These are phyloP conservation scores for Trichaptum fuscoviolaceum DNA, from an alignment of 768 basidiomycete species.

Conservation along the genomic window DNA sequence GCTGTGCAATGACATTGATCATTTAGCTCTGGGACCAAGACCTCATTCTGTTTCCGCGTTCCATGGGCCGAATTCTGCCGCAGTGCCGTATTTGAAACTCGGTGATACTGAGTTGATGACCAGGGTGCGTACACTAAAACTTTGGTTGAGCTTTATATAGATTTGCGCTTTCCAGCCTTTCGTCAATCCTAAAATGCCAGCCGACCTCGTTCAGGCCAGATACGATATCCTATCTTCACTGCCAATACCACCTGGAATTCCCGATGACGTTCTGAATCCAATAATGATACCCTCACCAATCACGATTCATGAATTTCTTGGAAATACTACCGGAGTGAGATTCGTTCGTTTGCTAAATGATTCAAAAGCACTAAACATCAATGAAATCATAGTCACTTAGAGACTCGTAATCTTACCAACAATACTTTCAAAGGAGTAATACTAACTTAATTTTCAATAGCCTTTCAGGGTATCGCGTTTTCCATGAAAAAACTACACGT, in stretches of 20 bases:
- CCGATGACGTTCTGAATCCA: constrained; percentile 62
- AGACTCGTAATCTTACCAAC: constrained; percentile 43
- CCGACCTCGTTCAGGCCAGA: constrained; percentile 47
- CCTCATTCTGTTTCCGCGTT: not conserved
- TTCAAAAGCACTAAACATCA: constrained; percentile 8
- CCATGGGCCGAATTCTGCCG: not conserved
- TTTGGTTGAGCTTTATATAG: not conserved
- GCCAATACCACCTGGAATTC: constrained; percentile 58
- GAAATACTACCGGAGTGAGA: constrained; percentile 52
- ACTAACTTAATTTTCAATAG: constrained; percentile 29
- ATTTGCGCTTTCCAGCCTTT: not conserved
- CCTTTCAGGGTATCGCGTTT: constrained; percentile 58
- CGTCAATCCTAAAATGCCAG: constrained; percentile 13
- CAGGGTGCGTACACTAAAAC: not conserved
- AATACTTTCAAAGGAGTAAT: not conserved
- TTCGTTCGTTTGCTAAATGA: not conserved
- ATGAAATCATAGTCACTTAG: constrained; percentile 41
- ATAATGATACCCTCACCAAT: constrained; percentile 60
- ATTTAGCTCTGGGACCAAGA: not conserved
- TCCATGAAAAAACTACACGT: constrained; percentile 61
- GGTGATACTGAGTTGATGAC: not conserved
- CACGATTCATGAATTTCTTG: constrained; percentile 66
- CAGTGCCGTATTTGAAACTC: not conserved
- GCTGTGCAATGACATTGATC: not conserved
- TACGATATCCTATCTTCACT: constrained; percentile 52